Base-by-base conservation (phyloP, 805 yeast species). In the Suhomyces pyralidae region DNA sequence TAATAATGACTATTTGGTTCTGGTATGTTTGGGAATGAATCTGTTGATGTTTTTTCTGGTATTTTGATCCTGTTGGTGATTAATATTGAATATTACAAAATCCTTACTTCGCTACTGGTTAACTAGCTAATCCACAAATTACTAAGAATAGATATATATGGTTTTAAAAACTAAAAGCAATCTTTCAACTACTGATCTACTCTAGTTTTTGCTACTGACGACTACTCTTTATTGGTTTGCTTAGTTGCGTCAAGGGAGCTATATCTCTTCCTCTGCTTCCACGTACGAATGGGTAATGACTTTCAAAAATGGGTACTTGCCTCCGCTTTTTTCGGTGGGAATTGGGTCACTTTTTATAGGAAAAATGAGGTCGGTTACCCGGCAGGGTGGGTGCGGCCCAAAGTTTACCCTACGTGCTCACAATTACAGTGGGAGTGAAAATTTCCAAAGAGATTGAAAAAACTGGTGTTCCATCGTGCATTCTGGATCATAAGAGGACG, bases 361-460 rank as follows among this genome's bases (percentile, higher is more conserved):
- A 43, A 22, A 22, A 12, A 6, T 5, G 47, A 5, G 14, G 42
- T 38, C 24, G 12, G 42, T 38, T 38, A 38, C 42, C 42, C 42
- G 42, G 42, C 42, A 38, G 24, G 24, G 20, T 19, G 17, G n/a
- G 7, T 9, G 3, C 24, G 20, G 24, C 22, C 24, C 20, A 15
- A 19, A 3, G 7, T 32, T 32, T 32, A 32, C 36, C 36, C 36
- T 1, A 24, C 22, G 42, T 38, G 14, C 60, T 46, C 44, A 48
- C 8, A 49, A 25, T 46, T 57, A 57, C 62, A 49, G 59, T 45
- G 22, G 24, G 45, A 46, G 48, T 54, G 55, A 55, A 58, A 58
- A 57, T 50, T 57, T 57, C 55, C 55, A 54, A 49, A 25, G 34
- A 17, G 24, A 38, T 4, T 38, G 42, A 38, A 38, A 38, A 38